Evolutionary conservation across 768 basidiomycete species (phyloP).

Genomic region (Tricholoma furcatifolium): DNA sequence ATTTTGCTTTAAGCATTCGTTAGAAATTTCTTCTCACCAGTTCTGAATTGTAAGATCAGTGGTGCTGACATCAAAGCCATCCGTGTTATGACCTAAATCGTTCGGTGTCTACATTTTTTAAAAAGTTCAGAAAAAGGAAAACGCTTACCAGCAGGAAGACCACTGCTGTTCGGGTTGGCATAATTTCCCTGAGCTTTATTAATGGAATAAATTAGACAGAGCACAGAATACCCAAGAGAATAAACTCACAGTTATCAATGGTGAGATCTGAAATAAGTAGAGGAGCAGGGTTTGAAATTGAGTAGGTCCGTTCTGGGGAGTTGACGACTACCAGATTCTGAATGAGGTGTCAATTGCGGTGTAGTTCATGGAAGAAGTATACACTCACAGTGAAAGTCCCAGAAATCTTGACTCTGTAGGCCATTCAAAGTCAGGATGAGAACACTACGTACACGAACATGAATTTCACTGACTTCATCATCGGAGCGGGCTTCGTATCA

Average conservation of each 20-base stretch:
- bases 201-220: not conserved
- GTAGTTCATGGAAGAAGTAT: not conserved
- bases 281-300: conserved; percentile 37
- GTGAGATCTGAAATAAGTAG: conserved; percentile 42
- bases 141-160: conserved; percentile 37
- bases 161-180: conserved; percentile 46
- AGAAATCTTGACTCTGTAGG: conserved; percentile 34
- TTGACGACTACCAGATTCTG: conserved; percentile 42
- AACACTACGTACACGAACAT: not conserved
- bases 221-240: too few species aligned
- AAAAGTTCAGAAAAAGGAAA: not conserved
- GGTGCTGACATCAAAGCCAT: conserved; percentile 46
- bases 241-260: conserved; percentile 55
- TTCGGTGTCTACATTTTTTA: not conserved
- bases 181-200: conserved; percentile 47
- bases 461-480: conserved; percentile 40
- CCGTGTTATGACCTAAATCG: conserved; percentile 42
- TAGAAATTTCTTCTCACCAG: conserved; percentile 26
- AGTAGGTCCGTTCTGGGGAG: conserved; percentile 38
- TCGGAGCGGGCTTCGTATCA: conserved; percentile 38
- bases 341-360: not conserved
- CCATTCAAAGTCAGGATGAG: not conserved
- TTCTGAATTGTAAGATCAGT: conserved; percentile 38
- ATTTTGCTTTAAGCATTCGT: not conserved
- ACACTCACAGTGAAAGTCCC: conserved; percentile 31